Base-by-base conservation (phyloP, 805 yeast species). In the Wickerhamomyces rabaulensis region DNA sequence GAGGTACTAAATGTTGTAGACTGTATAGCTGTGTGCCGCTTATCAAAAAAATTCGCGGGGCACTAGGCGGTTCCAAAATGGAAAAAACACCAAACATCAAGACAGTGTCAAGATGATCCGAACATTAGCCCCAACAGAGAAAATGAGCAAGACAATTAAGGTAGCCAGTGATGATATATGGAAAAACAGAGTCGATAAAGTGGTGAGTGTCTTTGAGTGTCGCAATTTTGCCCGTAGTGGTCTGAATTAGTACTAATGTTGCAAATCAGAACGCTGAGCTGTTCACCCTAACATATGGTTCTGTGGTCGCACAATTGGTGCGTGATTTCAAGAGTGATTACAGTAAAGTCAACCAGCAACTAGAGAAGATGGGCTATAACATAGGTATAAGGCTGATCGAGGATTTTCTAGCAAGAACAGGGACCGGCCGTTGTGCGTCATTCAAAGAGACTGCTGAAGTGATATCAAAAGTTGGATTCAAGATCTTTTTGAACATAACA, bases 241-340 rank as follows among this genome's bases (percentile, higher is more conserved):
- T 13, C 19, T 36, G 13, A 22, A 39, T 17, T 36, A 16, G 10
- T 35, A 43, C 44, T 21, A 6, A 19, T 17, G 26, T 36, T 17
- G 13, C 19, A 21, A 44, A 15, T 6, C 46, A 81, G 84, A 94
- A 91, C 63, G 84, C 96, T 2, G 99, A 94, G 66, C 74, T 94
- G 44, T 88, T 94, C 67, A 88, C 96, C n/a, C 70, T 94, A 49
- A 92, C 97, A 1, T 94, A 94, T 58, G 99, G 99, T 9, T 83
- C 96, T 3, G 80, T 94, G 41, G 98, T 94, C 41, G 80, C 95
- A 13, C 97, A 92, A 60, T 69, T 94, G 44, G 90, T 96, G 62
- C 79, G 83, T 48, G 98, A 94, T 60, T 83, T 78, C 64, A 76
- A 83, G 45, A 75, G 79, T 52, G 87, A 91, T 64, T 91, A 88